Evolutionary conservation across 805 yeast species (phyloP), one percentile per base, ranked within the genome.

Genomic region (Myxozyma sirexii): DNA sequence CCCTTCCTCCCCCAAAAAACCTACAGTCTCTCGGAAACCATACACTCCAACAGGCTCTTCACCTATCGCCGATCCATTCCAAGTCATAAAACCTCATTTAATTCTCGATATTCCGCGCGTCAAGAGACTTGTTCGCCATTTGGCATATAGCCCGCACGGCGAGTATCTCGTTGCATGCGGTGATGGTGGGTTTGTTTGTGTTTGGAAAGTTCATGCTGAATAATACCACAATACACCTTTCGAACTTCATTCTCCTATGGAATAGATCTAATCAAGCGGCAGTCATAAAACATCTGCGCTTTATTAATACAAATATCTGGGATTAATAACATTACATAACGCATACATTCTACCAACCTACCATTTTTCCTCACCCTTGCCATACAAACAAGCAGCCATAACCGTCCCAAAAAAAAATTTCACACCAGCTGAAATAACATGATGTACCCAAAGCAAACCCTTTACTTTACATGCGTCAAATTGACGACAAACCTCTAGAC

Each of bases 121-220:
- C 8, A 47, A 54, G 15, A 29, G 53, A 12, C 53, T 61, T 17
- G 45, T 61, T 1, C 53, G 65, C 3, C 64, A 59, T 39, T 35
- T 61, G 26, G 60, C 64, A 23, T 61, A 59, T 39, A 61, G 65
- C 42, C 65, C 65, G 27, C 51, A 37, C 17, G 59, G 59, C 7
- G 63, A 59, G 3, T 61, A 38, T 33, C 23, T 61, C 15, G 63
- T 59, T 13, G 59, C 61, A 10, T 64, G 60, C 12, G 65, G 65
- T 6, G 65, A 61, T 39, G 64, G 64, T 21, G 65, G 65, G 19
- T 43, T 57, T 33, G 42, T 61, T 31, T 54, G 54, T n/a, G 59
- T 61, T 7, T 61, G 63, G 63, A 35, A 29, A 39, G 46, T 50
- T 1, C 46, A 48, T 37, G 33, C 21, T 4, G 53, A 37, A 8